These are phyloP conservation scores for Penicillium fimorum DNA, from an alignment of 495 filamentous ascomycete genomes.

Conservation along the genomic window DNA sequence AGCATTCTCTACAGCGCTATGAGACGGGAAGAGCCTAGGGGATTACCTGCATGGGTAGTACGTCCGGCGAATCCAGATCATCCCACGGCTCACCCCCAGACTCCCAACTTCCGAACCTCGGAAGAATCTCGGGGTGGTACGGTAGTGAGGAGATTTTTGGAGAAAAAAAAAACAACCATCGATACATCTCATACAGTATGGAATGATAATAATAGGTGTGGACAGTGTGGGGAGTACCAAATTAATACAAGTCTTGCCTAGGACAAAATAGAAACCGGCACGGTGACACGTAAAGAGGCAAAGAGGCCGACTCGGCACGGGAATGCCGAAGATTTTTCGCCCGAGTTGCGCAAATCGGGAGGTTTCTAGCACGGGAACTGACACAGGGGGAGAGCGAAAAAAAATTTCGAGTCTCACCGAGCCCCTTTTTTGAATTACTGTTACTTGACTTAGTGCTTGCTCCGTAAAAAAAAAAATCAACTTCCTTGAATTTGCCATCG, in stretches of 20 bases:
- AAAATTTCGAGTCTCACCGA: conserved; percentile 16
- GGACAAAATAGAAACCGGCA: background rate
- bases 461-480: conserved; percentile 21
- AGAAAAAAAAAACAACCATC: background rate
- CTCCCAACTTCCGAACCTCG: conserved; percentile 20
- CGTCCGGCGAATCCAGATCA: conserved; percentile 1
- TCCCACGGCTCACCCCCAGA: conserved; percentile 12
- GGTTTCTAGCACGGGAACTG: conserved; percentile 1
- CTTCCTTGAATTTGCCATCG: conserved; percentile 1
- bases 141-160: background rate
- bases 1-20: conserved; percentile 1
- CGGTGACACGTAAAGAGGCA: background rate
- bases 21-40: background rate
- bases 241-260: background rate
- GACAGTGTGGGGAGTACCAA: conserved; percentile 1
- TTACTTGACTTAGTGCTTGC: conserved; percentile 21
- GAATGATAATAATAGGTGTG: background rate
- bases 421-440: conserved; percentile 12
- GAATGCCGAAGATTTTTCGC: conserved; percentile 9
- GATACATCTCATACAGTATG: background rate
- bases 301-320: conserved; percentile 24
- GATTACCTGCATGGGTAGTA: conserved; percentile 4
- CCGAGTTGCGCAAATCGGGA: conserved; percentile 8
- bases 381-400: background rate
- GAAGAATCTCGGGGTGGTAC: conserved; percentile 20